Evolutionary conservation across 768 basidiomycete genomes (phyloP), one percentile per base, ranked within the genome.

Genomic region (Tubosaeta sp.): DNA sequence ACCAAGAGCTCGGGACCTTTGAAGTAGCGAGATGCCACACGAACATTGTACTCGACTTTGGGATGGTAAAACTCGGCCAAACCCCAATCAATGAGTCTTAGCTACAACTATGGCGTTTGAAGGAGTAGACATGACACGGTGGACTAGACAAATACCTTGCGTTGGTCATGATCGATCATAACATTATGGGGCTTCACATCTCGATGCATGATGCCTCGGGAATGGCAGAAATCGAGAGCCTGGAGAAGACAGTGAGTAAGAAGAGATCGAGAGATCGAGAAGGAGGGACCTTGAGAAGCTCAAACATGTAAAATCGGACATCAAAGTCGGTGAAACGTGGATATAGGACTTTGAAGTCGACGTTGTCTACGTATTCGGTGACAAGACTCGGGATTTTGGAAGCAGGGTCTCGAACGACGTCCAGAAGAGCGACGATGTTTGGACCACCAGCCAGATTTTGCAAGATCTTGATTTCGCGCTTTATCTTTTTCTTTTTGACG

Each of bases 401-500:
- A 56, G 90, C 83, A 32, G 87, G 90, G 73, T 98, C 95, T 60
- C 95, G 84, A 54, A 98, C 95, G 59, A 97, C 93, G 66, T 98
- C 95, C 55, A 97, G 76, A 45, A 98, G 77, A 7, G 87, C 87
- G 44, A 97, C 90, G 56, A 98, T 79, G 69, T 98, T 98, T 3
- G 94, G 94, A 6, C 95, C 95, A 22, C 95, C 94, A 0, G 94
- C 91, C 27, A 98, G 78, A 68, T 97, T 96, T 72, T 94, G 93
- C 22, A 98, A 74, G 63, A 98, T 95, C 77, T 97, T 97, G 69
- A 98, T 96, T 74, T 98, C 95, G 56, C 95, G 81, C 75, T 97
- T 97, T 73, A 97, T 97, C 75, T 98, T 98, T 83, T 98, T 98
- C 83, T 98, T 97, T 81, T 98, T 98, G 35, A 98, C 94, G 0